Conservation (phyloP, 2,329 filamentous ascomycete genomes). For the Talaromyces sp. region DNA sequence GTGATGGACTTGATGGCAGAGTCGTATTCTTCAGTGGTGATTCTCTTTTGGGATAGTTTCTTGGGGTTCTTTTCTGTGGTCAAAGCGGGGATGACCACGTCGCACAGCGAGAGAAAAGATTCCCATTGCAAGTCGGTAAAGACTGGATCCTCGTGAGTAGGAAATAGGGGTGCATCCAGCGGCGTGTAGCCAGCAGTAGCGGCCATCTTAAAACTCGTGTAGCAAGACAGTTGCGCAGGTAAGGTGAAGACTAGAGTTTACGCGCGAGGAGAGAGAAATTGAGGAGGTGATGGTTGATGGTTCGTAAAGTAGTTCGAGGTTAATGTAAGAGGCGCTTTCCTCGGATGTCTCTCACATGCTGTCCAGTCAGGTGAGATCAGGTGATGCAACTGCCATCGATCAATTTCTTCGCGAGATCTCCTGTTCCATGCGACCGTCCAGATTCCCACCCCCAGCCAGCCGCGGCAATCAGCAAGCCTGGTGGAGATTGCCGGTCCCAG, state of each 20-base stretch:
- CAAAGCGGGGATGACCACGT: conserved; percentile 56
- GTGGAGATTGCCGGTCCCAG: not conserved
- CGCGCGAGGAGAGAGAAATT: not conserved
- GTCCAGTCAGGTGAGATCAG: not conserved
- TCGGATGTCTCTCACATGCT: not conserved
- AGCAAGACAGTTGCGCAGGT: too few relatives aligned
- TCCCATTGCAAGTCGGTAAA: conserved; percentile 58
- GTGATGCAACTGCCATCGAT: not conserved
- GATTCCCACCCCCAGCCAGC: not conserved
- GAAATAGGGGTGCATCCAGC: conserved; percentile 46
- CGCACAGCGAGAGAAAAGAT: conserved; percentile 56
- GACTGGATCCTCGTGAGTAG: conserved; percentile 46
- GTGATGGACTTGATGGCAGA: conserved; percentile 20
- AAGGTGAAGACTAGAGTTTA: not conserved
- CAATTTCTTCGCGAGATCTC: not conserved
- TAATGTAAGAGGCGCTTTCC: not conserved
- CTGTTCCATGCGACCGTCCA: not conserved
- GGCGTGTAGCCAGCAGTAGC: conserved; percentile 22
- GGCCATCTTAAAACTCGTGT: not conserved
- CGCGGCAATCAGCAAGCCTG: not conserved
- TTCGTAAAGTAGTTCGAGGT: not conserved
- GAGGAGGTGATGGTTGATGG: not conserved
- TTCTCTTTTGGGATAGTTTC: conserved; percentile 34
- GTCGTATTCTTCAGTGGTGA: conserved; percentile 43
- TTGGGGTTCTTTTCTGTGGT: conserved; percentile 37